A percentile compares a stretch with the other conserved stretches of the same genome.
Evolutionary conservation across 495 filamentous ascomycete species (phyloP).

Genomic region (Evernia prunastri): DNA sequence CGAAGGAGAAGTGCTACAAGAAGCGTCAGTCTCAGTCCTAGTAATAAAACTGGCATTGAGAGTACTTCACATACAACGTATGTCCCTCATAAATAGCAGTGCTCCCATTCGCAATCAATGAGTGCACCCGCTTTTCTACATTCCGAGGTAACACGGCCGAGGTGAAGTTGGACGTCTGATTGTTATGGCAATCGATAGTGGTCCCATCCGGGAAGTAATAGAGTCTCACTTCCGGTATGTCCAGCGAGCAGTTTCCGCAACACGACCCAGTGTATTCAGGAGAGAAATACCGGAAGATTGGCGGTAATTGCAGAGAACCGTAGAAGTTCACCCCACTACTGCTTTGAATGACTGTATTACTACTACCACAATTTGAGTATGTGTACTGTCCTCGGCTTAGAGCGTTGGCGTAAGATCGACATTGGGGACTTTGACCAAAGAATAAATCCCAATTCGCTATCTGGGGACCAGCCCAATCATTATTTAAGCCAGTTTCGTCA

Average conservation of each 20-base stretch:
- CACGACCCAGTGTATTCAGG: not conserved
- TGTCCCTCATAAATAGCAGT: too few relatives aligned
- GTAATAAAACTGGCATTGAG: too few relatives aligned
- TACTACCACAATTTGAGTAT: not conserved
- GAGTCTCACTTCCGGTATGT: not conserved
- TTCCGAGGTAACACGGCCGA: not conserved
- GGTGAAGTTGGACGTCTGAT: conserved; percentile 2
- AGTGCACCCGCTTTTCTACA: not conserved
- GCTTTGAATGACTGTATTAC: not conserved
- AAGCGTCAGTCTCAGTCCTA: not conserved
- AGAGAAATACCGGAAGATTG: not conserved
- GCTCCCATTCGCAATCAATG: not conserved
- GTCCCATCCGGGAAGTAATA: conserved; percentile 12
- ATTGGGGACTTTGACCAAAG: conserved; percentile 13
- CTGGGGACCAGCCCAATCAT: too few relatives aligned
- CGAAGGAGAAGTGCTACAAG: conserved; percentile 17
- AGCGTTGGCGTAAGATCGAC: conserved; percentile 1
- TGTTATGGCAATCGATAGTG: not conserved
- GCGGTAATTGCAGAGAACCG: not conserved
- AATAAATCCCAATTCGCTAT: not conserved
- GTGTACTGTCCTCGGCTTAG: not conserved
- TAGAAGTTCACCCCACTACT: too few relatives aligned
- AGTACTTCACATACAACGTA: conserved; percentile 9
- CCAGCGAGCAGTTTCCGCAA: conserved; percentile 1
- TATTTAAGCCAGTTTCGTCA: too few relatives aligned